Conservation (phyloP, 2,329 filamentous ascomycete genomes). For the Dryadomyces sulphureus region DNA sequence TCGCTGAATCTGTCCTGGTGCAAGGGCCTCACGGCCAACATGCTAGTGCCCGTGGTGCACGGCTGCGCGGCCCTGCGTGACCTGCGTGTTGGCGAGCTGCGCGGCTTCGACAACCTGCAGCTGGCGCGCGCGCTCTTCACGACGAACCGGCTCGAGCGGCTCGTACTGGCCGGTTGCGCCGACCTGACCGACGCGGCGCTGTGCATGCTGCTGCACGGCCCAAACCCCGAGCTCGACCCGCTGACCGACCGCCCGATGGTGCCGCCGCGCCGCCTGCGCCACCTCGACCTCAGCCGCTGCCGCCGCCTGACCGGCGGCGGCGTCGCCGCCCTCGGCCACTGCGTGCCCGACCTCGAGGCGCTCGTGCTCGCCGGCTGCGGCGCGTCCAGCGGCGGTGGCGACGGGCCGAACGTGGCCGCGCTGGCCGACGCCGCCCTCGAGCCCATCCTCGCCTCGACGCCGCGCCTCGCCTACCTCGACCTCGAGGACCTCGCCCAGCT, state of each 20-base stretch:
- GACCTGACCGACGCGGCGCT: conserved; percentile 66
- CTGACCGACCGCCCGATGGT: conserved; percentile 65
- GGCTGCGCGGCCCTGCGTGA: conserved; percentile 62
- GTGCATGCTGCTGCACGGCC: conserved; percentile 58
- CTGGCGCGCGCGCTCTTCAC: conserved; percentile 64
- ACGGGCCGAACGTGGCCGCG: conserved; percentile 55
- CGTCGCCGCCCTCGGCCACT: conserved; percentile 54
- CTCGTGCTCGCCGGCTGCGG: conserved; percentile 69
- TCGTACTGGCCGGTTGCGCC: conserved; percentile 67
- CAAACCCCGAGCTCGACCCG: conserved; percentile 64
- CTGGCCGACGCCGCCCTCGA: conserved; percentile 61
- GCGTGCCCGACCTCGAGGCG: conserved; percentile 67
- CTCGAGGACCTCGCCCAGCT: conserved; percentile 71
- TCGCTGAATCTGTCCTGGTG: conserved; percentile 89
- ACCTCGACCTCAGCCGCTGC: conserved; percentile 77
- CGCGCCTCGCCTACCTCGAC: conserved; percentile 71
- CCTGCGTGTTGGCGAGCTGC: conserved; percentile 67
- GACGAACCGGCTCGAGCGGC: conserved; percentile 67
- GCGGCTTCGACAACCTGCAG: conserved; percentile 59
- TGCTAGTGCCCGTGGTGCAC: conserved; percentile 57
- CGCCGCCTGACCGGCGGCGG: conserved; percentile 56
- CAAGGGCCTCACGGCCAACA: conserved; percentile 64
- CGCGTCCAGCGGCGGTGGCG: conserved; percentile 56
- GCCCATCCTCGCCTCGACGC: conserved; percentile 58
- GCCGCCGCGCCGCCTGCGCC: conserved; percentile 61